Evolutionary conservation across 2,329 filamentous ascomycete species (phyloP).

Genomic region (Coniochaeta prunicola): DNA sequence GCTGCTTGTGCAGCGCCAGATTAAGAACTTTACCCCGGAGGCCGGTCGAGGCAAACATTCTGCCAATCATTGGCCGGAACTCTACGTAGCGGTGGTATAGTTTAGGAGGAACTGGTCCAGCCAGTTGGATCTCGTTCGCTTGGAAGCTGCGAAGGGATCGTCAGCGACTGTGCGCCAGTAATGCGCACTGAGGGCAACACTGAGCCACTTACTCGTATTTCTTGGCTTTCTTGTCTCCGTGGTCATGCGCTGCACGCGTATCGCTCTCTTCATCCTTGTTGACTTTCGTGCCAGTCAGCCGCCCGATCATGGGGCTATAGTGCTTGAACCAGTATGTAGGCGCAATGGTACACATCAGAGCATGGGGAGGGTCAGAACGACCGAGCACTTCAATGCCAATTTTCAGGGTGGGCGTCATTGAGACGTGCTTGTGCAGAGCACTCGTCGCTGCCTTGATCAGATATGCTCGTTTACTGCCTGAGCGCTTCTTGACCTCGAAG

Average conservation of each 20-base stretch:
- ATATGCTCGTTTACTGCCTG: constrained; percentile 83
- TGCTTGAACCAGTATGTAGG: constrained; percentile 74
- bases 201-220: constrained; percentile 64
- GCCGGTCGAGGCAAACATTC: constrained; percentile 77
- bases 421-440: constrained; percentile 51
- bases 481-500: constrained; percentile 73
- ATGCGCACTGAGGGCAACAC: neutral
- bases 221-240: constrained; percentile 48
- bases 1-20: constrained; percentile 83
- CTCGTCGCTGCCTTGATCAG: constrained; percentile 61
- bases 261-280: constrained; percentile 50
- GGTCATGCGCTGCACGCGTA: constrained; percentile 16
- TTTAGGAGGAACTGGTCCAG: constrained; percentile 70
- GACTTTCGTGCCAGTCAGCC: constrained; percentile 66
- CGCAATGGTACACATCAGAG: constrained; percentile 70
- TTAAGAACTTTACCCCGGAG: constrained; percentile 74
- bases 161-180: neutral
- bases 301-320: constrained; percentile 81
- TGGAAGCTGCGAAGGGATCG: constrained; percentile 62
- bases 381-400: constrained; percentile 76
- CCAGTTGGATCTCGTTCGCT: constrained; percentile 82
- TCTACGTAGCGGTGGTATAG: constrained; percentile 92
- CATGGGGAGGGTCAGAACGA: constrained; percentile 61
- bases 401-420: constrained; percentile 63
- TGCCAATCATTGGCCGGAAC: constrained; percentile 82